Conservation (phyloP, 345 rosid species). For the Alliaria petiolata region DNA sequence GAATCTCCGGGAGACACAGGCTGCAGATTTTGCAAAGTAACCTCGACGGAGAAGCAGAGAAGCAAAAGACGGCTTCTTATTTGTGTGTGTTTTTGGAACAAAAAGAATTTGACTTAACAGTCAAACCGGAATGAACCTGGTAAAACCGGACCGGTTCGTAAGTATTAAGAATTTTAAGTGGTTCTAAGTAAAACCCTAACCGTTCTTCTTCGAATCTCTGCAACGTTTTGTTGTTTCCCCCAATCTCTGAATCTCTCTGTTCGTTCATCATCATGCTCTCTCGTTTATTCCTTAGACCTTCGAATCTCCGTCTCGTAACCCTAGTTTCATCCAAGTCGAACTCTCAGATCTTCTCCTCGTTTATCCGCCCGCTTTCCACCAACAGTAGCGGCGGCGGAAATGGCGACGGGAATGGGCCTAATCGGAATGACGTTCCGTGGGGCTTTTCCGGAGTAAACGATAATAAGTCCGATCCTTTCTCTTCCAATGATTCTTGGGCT, state of each 20-base stretch:
- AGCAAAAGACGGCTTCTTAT: not conserved
- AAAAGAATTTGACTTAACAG: not conserved
- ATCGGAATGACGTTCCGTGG: slow-evolving; percentile 45
- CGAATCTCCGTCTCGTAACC: slow-evolving; percentile 50
- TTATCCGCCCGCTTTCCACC: slow-evolving; percentile 45
- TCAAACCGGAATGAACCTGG: slow-evolving; percentile 5
- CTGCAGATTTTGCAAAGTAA: not conserved
- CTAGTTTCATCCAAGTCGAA: slow-evolving; percentile 34
- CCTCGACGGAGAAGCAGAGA: slow-evolving; percentile 21
- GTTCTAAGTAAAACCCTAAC: slow-evolving; percentile 30
- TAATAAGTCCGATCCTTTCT: slow-evolving; percentile 34
- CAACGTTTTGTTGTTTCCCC: not conserved
- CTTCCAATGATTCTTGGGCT: slow-evolving; percentile 31
- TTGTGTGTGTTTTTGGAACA: not conserved
- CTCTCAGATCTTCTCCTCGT: slow-evolving; percentile 28
- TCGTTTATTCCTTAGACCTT: slow-evolving; percentile 61
- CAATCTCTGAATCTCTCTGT: slow-evolving; percentile 18
- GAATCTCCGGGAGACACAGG: not conserved
- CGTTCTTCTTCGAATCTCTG: slow-evolving; percentile 22
- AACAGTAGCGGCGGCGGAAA: slow-evolving; percentile 32
- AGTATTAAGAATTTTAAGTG: not conserved
- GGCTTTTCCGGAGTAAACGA: slow-evolving; percentile 44
- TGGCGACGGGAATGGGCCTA: slow-evolving; percentile 20
- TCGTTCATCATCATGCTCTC: slow-evolving; percentile 51
- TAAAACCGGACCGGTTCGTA: not conserved